Conservation (phyloP, 2,329 filamentous ascomycete species). For the Sarocladium brachiariae region DNA sequence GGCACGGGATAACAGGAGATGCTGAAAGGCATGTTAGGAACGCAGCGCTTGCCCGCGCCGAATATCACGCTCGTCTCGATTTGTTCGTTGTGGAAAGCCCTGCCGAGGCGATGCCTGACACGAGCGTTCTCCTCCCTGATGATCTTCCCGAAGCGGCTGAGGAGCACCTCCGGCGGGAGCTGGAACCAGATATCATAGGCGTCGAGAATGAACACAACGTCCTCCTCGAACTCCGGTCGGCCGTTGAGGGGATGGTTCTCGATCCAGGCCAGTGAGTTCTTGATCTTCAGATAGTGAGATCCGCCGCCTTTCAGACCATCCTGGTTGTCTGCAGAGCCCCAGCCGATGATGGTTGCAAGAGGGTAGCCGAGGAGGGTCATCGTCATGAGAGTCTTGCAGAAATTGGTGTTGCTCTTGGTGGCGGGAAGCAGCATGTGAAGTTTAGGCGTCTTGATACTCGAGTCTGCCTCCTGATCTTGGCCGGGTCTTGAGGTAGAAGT, state of each 20-base stretch:
- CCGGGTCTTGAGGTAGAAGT: no score
- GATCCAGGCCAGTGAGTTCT: constrained; percentile 19
- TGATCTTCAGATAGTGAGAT: constrained; percentile 24
- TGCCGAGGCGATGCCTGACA: constrained; percentile 18
- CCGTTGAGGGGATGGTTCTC: constrained; percentile 16
- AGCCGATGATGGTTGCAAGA: constrained; percentile 20
- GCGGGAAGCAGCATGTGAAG: constrained; percentile 22
- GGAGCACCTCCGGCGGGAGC: constrained; percentile 20
- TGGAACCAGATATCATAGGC: constrained; percentile 28
- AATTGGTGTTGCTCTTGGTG: constrained; percentile 17
- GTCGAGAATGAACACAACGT: constrained; percentile 24
- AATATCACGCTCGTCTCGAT: constrained; percentile 20
- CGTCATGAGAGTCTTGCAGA: constrained; percentile 27
- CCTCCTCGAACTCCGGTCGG: constrained; percentile 18
- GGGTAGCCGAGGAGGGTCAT: constrained; percentile 22
- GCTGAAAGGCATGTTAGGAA: constrained; percentile 17
- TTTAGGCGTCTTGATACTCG: background rate
- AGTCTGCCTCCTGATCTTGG: background rate
- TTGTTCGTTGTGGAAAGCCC: constrained; percentile 16
- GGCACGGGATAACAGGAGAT: constrained; percentile 22
- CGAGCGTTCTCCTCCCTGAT: constrained; percentile 18
- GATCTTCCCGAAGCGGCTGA: constrained; percentile 20
- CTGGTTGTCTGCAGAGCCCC: constrained; percentile 17
- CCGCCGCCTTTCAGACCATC: constrained; percentile 18
- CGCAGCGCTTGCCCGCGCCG: constrained; percentile 21